These are phyloP conservation scores for Isabelozyma heimii DNA, from an alignment of 805 yeast species.

Conservation along the genomic window DNA sequence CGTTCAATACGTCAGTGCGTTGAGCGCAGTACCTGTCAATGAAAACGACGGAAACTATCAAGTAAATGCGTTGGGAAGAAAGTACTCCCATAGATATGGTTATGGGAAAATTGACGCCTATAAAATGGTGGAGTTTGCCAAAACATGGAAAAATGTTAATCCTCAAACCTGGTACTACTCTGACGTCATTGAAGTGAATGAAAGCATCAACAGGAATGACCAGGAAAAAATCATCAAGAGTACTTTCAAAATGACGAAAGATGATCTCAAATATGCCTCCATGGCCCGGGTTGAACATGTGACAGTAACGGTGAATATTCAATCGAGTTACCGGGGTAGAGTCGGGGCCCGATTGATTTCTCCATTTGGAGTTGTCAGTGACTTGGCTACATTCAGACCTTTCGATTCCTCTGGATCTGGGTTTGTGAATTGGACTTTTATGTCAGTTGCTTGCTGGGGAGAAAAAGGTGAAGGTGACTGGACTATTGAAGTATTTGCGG, in stretches of 20 bases:
- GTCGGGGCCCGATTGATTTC: slow-evolving; percentile 64
- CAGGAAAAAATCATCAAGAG: slow-evolving; percentile 15
- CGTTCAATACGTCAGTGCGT: slow-evolving; percentile 77
- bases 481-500: slow-evolving; percentile 59
- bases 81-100: slow-evolving; percentile 84
- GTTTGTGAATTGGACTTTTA: slow-evolving; percentile 82
- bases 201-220: slow-evolving; percentile 11
- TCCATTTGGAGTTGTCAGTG: slow-evolving; percentile 73
- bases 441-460: slow-evolving; percentile 99
- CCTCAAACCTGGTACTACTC: slow-evolving; percentile 83
- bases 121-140: slow-evolving; percentile 67
- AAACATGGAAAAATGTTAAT: slow-evolving; percentile 77
- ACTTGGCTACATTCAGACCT: slow-evolving; percentile 66
- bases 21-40: slow-evolving; percentile 67
- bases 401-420: slow-evolving; percentile 59
- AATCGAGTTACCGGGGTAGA: slow-evolving; percentile 64
- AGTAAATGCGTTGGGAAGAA: slow-evolving; percentile 59
- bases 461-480: slow-evolving; percentile 78
- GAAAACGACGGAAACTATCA: slow-evolving; percentile 75
- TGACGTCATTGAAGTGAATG: slow-evolving; percentile 35
- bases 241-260: slow-evolving; percentile 43
- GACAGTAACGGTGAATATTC: slow-evolving; percentile 73
- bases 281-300: slow-evolving; percentile 81
- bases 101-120: slow-evolving; percentile 90
- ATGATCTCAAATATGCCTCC: slow-evolving; percentile 53